These are phyloP conservation scores for Trichodelitschia bisporula DNA, from an alignment of 495 filamentous ascomycete species.

Conservation along the genomic window DNA sequence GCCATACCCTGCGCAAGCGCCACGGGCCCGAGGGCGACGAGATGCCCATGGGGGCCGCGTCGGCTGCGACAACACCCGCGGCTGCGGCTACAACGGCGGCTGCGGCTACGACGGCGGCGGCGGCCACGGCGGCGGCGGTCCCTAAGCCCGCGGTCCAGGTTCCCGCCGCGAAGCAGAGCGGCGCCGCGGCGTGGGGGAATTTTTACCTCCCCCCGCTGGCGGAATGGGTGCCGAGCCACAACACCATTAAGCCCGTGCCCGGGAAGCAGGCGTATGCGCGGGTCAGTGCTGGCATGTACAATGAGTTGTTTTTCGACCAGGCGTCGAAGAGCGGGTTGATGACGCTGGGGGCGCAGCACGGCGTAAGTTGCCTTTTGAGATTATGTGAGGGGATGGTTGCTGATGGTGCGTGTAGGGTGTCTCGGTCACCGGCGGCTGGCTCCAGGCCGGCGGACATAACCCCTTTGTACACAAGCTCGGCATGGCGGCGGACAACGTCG, in stretches of 20 bases:
- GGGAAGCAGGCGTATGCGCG: conserved; percentile 1
- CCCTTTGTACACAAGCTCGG: conserved; percentile 14
- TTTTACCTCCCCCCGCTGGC: too few species aligned
- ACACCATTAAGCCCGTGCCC: background rate
- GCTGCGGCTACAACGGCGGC: background rate
- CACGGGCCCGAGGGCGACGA: background rate
- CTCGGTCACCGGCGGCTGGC: background rate
- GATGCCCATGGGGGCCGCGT: background rate
- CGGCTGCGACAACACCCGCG: background rate
- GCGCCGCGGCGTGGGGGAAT: too few species aligned
- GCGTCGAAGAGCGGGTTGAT: background rate
- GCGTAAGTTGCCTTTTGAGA: background rate
- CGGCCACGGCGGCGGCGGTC: background rate
- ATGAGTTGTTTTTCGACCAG: background rate
- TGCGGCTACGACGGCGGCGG: background rate
- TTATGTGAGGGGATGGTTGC: background rate
- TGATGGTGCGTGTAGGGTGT: background rate
- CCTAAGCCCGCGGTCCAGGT: background rate
- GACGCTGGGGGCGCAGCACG: background rate
- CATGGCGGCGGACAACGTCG: conserved; percentile 25
- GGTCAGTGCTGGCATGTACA: background rate
- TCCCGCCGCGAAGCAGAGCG: too few species aligned
- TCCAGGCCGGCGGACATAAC: background rate
- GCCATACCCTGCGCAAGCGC: background rate
- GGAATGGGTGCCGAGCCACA: too few species aligned